Base-by-base conservation (phyloP, 2,329 filamentous ascomycete genomes). In the Aspergillus persii region DNA sequence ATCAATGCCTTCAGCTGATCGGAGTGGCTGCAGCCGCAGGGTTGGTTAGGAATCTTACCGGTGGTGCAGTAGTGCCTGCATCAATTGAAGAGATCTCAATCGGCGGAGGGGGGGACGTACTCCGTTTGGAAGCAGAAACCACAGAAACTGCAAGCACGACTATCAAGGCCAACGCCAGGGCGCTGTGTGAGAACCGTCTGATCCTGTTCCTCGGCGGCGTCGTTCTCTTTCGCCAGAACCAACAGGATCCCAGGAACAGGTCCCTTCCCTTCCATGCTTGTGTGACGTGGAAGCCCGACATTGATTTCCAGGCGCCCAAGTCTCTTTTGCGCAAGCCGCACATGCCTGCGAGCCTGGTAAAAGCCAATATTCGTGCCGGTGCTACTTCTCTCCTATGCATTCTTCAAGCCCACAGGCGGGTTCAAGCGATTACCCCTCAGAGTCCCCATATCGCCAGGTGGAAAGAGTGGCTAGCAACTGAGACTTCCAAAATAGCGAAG, bases 1-100 rank as follows among this genome's bases (percentile, higher is more conserved):
- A 68, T 41, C 44, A 60, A 18, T 61, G 62, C 31, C 49, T 65
- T 4, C 65, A 65, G 29, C 30, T 66, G 3, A 23, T 66, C 7
- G 51, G 51, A 4, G 58, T 63, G 0, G 59, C 64, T 0, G 54
- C 56, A n/a, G 60, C 41, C 3, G 41, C 30, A n/a, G 65, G 65
- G 7, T 26, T 61, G 2, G 11, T 41, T 1, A 53, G 47, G 2
- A 29, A 18, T 29, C 52, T 60, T 5, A 41, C 44, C 3, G 46
- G 29, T 5, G 27, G 46, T 3, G 46, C 55, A 9, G 49, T 63
- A 11, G 58, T 56, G 6, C 31, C 59, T 6, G 44, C 54, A 8
- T 50, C 18, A 23, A 23, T 63, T 30, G 56, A 55, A 26, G 29
- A 56, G 6, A 18, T 63, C 3, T 57, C 50, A 9, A 4, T 63